Evolutionary conservation across 805 yeast genomes (phyloP).

Genomic region (Suhomyces sp.): DNA sequence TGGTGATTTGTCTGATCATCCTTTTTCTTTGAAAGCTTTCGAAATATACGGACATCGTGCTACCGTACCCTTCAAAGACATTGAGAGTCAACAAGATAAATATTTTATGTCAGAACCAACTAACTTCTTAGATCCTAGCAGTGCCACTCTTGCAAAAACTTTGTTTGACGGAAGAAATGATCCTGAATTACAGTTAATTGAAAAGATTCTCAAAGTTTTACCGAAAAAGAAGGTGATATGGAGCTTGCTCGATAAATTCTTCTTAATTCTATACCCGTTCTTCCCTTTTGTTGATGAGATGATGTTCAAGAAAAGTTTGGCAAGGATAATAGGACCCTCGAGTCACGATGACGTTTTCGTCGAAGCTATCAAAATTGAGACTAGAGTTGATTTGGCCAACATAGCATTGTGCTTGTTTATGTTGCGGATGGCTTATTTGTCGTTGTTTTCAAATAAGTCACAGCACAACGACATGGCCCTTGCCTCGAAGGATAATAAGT

Average conservation of each 20-base stretch:
- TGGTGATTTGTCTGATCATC: too few species aligned
- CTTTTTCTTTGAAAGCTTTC: too few species aligned
- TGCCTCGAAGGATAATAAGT: constrained; percentile 18
- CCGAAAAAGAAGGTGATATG: constrained; percentile 59
- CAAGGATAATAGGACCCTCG: constrained; percentile 44
- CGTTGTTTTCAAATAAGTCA: constrained; percentile 34
- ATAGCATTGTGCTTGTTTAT: constrained; percentile 34
- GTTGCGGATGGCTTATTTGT: constrained; percentile 33
- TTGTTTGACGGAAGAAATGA: constrained; percentile 31
- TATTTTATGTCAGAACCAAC: too few species aligned
- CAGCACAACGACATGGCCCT: constrained; percentile 26
- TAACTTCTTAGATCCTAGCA: too few species aligned
- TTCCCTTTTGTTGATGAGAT: constrained; percentile 67
- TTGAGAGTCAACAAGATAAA: too few species aligned
- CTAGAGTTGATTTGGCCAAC: constrained; percentile 32
- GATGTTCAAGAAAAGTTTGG: constrained; percentile 44
- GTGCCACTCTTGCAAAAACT: constrained; percentile 32
- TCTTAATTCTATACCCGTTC: constrained; percentile 58
- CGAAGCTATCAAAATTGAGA: constrained; percentile 25
- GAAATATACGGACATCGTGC: too few species aligned
- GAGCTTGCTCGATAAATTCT: constrained; percentile 57
- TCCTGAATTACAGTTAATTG: constrained; percentile 37
- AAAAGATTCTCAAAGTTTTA: constrained; percentile 41
- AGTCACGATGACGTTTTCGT: constrained; percentile 20
- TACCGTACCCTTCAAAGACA: too few species aligned